Evolutionary conservation across 768 basidiomycete species (phyloP), one percentile per base, ranked within the genome.

Genomic region (Lactarius akahatsu): DNA sequence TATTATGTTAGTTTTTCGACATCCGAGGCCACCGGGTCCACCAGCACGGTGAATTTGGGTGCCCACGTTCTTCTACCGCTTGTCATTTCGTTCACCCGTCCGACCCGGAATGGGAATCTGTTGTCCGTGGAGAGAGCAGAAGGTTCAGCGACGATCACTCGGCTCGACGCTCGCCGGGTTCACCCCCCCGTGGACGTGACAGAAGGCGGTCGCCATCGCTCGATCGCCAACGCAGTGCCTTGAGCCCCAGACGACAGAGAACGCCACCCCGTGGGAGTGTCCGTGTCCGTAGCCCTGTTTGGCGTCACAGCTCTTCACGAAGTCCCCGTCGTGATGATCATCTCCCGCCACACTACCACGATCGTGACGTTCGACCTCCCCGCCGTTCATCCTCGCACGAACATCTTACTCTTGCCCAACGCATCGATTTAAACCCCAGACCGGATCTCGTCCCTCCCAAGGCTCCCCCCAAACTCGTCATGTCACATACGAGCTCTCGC

Each of bases 21-120:
- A 26, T 3, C 5, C 36, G 43, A 34, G 66, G 66, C 16, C 26
- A 45, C 11, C 30, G 2, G 36, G 15, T 59, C 32, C 0, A 13
- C 7, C 26, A n/a, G 15, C 30, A 40, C 28, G 50, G 43, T 30
- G 59, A 59, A 32, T 38, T 38, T 50, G 70, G 70, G 20, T 71
- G 70, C 34, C 30, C 68, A 10, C 68, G 70, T 16, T 2, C 6
- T 23, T 5, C 62, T 30, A 7, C 23, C 0, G 7, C 16, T 7
- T 71, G 70, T 18, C n/a, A 68, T 26, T 71, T 64, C 59, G 40
- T 68, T 18, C 70, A 71, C 52, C 70, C 70, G 18, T 55, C 56
- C 28, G 69, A 71, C 18, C 56, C 57, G 10, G 63, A 69, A 60
- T 70, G 70, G 70, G 16, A 5, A 10, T 38, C 26, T 13, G 15